A percentile compares a stretch with the other conserved stretches of the same genome.
phyloP scores from a whole-genome alignment of 139 green algal genomes.

The Zygnema circumcarinatum region DNA sequence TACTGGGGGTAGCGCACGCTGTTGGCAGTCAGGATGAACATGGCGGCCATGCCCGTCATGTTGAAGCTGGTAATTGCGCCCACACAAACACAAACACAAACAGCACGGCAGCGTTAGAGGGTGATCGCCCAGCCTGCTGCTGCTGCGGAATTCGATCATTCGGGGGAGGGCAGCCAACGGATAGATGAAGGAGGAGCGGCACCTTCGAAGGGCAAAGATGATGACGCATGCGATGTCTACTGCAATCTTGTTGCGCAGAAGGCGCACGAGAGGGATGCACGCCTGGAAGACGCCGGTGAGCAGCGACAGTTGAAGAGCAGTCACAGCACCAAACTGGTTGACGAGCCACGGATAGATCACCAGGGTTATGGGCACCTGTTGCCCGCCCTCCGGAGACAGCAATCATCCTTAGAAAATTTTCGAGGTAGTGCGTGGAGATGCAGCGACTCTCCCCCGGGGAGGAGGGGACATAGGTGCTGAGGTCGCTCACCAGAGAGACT shows the following conservation, averaged over 20 bases:
- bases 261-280: not conserved
- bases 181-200: not conserved
- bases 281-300: constrained; percentile 1
- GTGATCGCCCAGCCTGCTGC: not conserved
- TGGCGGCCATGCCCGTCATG: not conserved
- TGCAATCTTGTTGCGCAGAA: not conserved
- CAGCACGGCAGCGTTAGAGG: too few relatives aligned
- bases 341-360: constrained; percentile 4
- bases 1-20: constrained; percentile 2
- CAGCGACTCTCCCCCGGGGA: not conserved
- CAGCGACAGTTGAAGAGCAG: not conserved
- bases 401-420: not conserved
- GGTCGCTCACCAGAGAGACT: constrained; percentile 11
- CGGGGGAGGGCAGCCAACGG: not conserved
- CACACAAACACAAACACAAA: too few relatives aligned
- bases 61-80: too few relatives aligned
- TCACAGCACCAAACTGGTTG: not conserved
- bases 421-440: not conserved
- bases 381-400: not conserved
- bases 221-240: not conserved
- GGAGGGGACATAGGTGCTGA: not conserved
- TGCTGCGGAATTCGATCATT: not conserved
- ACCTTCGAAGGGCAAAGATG: not conserved
- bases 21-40: constrained; percentile 48
- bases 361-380: constrained; percentile 4